Evolutionary conservation across 306 rosid genomes (phyloP), one percentile per base, ranked within the genome.

Genomic region (Crataegus laevigata): DNA sequence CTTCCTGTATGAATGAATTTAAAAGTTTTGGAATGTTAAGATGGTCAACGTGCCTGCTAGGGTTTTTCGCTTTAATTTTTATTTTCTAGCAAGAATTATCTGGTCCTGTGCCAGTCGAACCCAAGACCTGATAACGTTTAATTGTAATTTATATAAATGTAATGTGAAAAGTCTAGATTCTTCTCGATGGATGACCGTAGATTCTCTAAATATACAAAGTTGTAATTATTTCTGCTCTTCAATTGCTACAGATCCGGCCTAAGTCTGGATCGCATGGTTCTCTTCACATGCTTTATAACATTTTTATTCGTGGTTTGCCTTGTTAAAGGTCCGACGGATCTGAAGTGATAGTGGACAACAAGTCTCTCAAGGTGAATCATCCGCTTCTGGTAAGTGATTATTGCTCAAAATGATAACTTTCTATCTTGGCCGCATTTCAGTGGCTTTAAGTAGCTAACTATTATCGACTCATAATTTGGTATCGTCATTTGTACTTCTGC

Each of bases 291-390:
- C 75, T 70, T 71, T 17, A 19, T 72, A 29, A 75, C 52, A 32
- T 61, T 58, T 13, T 60, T 42, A 43, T 71, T 26, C 61, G 28
- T 76, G 66, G 63, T 61, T 61, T 62, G 65, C 36, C 63, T 22
- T 67, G 8, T 52, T 73, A 60, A 81, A 93, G 98, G 89, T 88
- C 96, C 18, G 96, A 93, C 78, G 98, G 97, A 52, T 70, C 90
- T 42, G 97, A 89, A 89, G 89, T 91, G 78, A 75, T 84, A 83
- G 98, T 93, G 85, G 93, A 89, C 78, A 93, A 93, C 91, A 93
- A 86, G 79, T 91, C 88, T 87, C 96, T 93, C 69, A 93, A 89
- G 88, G 81, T 87, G 66, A 77, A 85, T 71, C 62, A 89, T 78
- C 98, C 98, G 38, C 91, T 84, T 60, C 85, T 91, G 97, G 98